Evolutionary conservation across 108 stramenopile genomes (phyloP).

Genomic region (Cyclotella distinguenda): DNA sequence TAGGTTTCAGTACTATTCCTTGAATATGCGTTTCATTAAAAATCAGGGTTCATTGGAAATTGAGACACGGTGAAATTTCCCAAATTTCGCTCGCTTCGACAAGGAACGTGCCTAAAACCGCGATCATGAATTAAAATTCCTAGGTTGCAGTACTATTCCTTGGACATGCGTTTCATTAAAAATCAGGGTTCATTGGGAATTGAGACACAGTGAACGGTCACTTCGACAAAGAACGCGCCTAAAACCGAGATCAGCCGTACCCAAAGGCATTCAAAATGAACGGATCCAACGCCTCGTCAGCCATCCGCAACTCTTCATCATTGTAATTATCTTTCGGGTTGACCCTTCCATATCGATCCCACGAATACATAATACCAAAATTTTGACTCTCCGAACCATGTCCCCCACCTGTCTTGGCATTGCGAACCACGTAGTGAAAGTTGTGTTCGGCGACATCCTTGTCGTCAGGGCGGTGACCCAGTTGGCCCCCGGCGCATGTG

Average conservation of each 20-base stretch:
- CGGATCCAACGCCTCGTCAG: slow-evolving; percentile 46
- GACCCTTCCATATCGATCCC: slow-evolving; percentile 52
- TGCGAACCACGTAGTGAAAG: slow-evolving; percentile 62
- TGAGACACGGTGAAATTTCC: no score
- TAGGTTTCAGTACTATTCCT: no score
- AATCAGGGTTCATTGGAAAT: no score
- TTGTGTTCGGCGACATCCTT: slow-evolving; percentile 42
- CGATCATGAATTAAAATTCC: no score
- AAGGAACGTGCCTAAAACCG: no score
- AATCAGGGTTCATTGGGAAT: no score
- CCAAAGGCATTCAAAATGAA: slow-evolving; percentile 45
- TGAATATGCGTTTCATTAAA: no score
- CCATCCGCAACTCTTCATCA: slow-evolving; percentile 31
- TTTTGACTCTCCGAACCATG: slow-evolving; percentile 59
- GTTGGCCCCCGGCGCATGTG: slow-evolving; percentile 73
- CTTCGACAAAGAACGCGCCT: background rate
- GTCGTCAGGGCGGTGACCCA: slow-evolving; percentile 46
- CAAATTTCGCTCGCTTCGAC: no score
- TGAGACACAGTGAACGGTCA: no score
- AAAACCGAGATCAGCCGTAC: slow-evolving; percentile 21
- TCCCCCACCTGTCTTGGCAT: slow-evolving; percentile 73
- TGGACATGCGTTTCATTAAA: no score
- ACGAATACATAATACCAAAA: slow-evolving; percentile 72
- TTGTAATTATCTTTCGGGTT: slow-evolving; percentile 39
- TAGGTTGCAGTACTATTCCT: no score